These are phyloP conservation scores for Ceratonia siliqua DNA, from an alignment of 306 rosid species.

Conservation along the genomic window DNA sequence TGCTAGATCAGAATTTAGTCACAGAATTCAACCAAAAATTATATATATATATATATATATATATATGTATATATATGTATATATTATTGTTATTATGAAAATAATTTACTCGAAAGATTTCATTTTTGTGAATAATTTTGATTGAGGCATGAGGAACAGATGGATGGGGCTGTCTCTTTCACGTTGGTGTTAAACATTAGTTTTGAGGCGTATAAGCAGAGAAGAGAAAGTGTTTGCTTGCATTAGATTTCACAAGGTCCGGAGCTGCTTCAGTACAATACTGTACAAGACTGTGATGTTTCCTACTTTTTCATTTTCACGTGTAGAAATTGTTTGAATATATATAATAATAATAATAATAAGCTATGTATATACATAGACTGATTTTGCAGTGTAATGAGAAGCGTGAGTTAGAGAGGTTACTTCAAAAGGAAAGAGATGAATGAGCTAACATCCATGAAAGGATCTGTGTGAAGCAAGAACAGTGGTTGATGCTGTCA, in stretches of 20 bases:
- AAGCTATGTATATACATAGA: not conserved
- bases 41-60: not conserved
- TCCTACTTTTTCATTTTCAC: constrained; percentile 12
- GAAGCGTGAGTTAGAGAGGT: constrained; percentile 37
- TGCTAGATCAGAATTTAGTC: constrained; percentile 10
- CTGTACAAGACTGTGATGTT: constrained; percentile 11
- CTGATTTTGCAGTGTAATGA: not conserved
- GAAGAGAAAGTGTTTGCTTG: not conserved
- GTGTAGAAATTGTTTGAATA: constrained; percentile 35
- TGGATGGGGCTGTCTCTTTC: constrained; percentile 29
- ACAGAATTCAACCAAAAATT: constrained; percentile 3
- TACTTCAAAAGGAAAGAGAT: constrained; percentile 45
- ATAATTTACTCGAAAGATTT: too few species aligned
- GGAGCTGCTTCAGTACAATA: not conserved
- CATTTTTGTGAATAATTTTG: not conserved
- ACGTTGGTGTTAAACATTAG: constrained; percentile 27
- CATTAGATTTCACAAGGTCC: not conserved
- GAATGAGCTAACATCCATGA: constrained; percentile 65
- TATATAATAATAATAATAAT: not conserved
- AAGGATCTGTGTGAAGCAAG: constrained; percentile 45
- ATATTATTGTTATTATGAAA: too few species aligned
- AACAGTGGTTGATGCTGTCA: constrained; percentile 55
- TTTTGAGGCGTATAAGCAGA: constrained; percentile 5
- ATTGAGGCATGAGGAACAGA: constrained; percentile 15
- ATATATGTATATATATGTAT: too few species aligned